phyloP scores from a whole-genome alignment of 164 flowering plant species.

The Cinnamomum chago region DNA sequence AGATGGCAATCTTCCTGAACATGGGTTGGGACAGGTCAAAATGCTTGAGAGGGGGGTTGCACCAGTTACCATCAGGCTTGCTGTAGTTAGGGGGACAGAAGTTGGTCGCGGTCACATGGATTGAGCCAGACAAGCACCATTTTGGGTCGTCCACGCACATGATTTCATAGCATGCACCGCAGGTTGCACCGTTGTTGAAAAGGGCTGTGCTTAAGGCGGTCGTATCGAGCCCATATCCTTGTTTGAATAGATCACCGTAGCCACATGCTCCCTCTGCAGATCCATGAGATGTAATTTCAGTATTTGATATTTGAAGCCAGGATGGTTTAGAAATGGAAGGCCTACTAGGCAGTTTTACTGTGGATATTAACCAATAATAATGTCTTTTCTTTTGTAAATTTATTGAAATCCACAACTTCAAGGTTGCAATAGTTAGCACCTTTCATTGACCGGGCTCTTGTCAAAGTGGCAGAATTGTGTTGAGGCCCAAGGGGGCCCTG shows the following conservation, averaged over 20 bases:
- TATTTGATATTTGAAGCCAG: too few relatives aligned
- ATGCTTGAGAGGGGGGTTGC: conserved; percentile 31
- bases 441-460: too few relatives aligned
- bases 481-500: too few relatives aligned
- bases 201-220: conserved; percentile 33
- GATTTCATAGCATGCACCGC: conserved; percentile 32
- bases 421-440: too few relatives aligned
- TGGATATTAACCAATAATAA: too few relatives aligned
- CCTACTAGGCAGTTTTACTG: too few relatives aligned
- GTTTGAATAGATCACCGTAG: conserved; percentile 18
- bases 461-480: too few relatives aligned
- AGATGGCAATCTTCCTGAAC: conserved; percentile 18
- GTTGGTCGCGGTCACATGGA: conserved; percentile 28
- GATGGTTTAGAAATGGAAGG: too few relatives aligned
- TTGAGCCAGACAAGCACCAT: conserved; percentile 10
- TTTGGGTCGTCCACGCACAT: conserved; percentile 14
- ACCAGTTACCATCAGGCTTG: conserved; percentile 17
- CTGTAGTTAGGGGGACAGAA: conserved; percentile 26
- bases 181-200: conserved; percentile 16
- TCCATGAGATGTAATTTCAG: too few relatives aligned
- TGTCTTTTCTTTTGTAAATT: too few relatives aligned
- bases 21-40: conserved; percentile 25
- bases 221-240: conserved; percentile 23
- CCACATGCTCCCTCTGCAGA: conserved; percentile 29
- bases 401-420: too few relatives aligned